phyloP scores from a whole-genome alignment of 306 rosid genomes.

The Cucumis hystrix region DNA sequence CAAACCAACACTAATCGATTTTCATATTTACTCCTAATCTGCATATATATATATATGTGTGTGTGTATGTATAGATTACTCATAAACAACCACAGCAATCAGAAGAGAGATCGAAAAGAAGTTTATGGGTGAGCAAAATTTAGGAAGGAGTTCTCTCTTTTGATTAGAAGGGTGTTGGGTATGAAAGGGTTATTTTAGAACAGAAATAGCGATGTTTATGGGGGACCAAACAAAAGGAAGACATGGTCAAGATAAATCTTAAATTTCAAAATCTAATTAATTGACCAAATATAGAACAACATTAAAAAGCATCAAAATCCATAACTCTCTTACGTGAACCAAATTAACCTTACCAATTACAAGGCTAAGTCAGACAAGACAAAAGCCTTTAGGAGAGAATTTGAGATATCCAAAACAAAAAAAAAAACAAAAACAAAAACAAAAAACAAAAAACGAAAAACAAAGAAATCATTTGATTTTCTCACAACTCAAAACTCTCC shows the following conservation, averaged over 20 bases:
- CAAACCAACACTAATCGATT: too few relatives aligned
- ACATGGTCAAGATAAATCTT: slow-evolving; percentile 1
- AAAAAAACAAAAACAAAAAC: neutral
- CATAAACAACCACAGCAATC: too few relatives aligned
- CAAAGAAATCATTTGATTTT: neutral
- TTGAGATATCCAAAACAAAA: neutral
- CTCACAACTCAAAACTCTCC: neutral
- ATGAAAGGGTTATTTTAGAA: neutral
- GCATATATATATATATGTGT: too few relatives aligned
- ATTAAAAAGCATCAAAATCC: neutral
- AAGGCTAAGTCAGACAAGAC: neutral
- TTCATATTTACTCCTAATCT: too few relatives aligned
- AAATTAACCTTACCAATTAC: neutral
- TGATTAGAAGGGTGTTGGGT: neutral
- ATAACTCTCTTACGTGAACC: neutral
- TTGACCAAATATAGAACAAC: slow-evolving; percentile 4
- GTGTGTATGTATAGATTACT: too few relatives aligned
- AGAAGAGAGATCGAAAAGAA: too few relatives aligned
- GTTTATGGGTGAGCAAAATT: neutral
- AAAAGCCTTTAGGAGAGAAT: neutral
- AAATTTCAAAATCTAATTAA: neutral
- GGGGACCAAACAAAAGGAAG: neutral
- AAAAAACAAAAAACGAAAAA: neutral
- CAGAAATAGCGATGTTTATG: neutral
- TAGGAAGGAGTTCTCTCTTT: neutral